Evolutionary conservation across 169 alveolate species (phyloP).

Genomic region (Cryptosporidium sp.): DNA sequence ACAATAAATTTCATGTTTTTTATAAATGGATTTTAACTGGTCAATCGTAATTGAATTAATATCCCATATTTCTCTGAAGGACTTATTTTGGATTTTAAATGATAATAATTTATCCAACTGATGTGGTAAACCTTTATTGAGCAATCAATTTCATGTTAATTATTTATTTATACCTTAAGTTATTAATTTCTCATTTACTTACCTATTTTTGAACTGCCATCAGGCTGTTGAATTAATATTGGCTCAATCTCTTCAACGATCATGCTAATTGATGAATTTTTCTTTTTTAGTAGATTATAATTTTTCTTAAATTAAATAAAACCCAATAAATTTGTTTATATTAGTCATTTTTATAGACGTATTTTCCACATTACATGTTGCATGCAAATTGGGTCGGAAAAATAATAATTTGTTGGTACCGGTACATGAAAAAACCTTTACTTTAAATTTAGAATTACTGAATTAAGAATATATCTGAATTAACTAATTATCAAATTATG

Average conservation of each 20-base stretch:
- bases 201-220: conserved; percentile 72
- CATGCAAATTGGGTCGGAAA: conserved; percentile 1
- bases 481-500: background rate
- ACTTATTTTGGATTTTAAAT: conserved; percentile 10
- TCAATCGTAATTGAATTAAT: conserved; percentile 43
- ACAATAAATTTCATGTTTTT: conserved; percentile 67
- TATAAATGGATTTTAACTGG: conserved; percentile 42
- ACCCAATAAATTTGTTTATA: background rate
- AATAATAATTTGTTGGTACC: conserved; percentile 16
- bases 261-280: background rate
- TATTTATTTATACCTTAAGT: background rate
- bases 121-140: conserved; percentile 37
- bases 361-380: conserved; percentile 47
- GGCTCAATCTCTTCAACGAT: conserved; percentile 61
- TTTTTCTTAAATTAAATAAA: background rate
- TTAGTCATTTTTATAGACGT: background rate
- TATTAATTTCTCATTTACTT: background rate
- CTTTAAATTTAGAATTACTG: background rate
- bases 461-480: background rate
- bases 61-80: conserved; percentile 52
- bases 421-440: background rate
- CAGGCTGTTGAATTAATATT: conserved; percentile 71
- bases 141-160: background rate
- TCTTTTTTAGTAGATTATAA: background rate
- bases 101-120: conserved; percentile 49